These are phyloP conservation scores for Lentinula detonsa DNA, from an alignment of 768 basidiomycete genomes.

Conservation along the genomic window DNA sequence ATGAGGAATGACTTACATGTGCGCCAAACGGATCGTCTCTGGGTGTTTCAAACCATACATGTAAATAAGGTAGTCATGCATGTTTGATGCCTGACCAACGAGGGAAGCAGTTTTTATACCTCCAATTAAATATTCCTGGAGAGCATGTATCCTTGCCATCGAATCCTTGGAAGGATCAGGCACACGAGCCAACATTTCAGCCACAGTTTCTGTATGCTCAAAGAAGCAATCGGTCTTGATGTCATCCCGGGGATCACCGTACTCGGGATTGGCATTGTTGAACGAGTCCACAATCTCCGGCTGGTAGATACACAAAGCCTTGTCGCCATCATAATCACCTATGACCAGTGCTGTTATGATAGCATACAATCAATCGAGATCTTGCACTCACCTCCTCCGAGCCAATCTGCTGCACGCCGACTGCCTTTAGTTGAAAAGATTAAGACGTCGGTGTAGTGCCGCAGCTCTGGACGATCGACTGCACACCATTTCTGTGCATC, in stretches of 20 bases:
- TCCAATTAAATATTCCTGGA: constrained; percentile 32
- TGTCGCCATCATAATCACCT: constrained; percentile 43
- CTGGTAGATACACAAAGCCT: constrained; percentile 31
- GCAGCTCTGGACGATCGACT: constrained; percentile 30
- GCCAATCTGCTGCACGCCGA: constrained; percentile 36
- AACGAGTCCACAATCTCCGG: constrained; percentile 32
- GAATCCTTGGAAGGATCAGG: constrained; percentile 15
- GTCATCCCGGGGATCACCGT: constrained; percentile 24
- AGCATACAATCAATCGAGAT: neutral
- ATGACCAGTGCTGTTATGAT: neutral
- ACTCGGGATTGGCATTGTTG: constrained; percentile 24
- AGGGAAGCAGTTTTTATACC: constrained; percentile 23
- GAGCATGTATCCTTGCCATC: constrained; percentile 13
- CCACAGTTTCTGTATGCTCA: constrained; percentile 23
- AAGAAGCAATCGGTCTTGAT: constrained; percentile 19
- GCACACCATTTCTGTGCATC: constrained; percentile 43
- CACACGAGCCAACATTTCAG: constrained; percentile 18
- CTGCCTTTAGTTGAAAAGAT: constrained; percentile 22
- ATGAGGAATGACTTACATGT: constrained; percentile 26
- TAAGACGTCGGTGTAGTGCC: constrained; percentile 34
- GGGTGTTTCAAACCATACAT: constrained; percentile 25
- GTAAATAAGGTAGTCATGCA: constrained; percentile 34
- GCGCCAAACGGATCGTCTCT: constrained; percentile 30
- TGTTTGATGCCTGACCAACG: constrained; percentile 32
- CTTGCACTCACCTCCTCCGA: constrained; percentile 29